Evolutionary conservation across 2,329 filamentous ascomycete species (phyloP).

Genomic region (Penicillium sp.): DNA sequence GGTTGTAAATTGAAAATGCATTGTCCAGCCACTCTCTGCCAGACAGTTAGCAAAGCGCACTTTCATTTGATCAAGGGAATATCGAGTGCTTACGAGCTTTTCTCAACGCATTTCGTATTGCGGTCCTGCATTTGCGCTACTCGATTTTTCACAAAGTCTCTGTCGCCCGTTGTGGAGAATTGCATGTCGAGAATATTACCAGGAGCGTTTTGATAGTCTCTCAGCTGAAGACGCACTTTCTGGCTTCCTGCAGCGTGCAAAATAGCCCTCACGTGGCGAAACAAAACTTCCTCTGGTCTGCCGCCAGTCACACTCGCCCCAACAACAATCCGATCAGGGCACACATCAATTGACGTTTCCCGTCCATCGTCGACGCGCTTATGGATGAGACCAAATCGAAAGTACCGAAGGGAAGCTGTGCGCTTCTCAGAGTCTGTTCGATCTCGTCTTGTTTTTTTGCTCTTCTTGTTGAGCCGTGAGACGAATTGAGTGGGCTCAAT

Average conservation of each 20-base stretch:
- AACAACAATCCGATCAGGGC: slow-evolving; percentile 10
- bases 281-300: slow-evolving; percentile 8
- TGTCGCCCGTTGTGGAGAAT: slow-evolving; percentile 13
- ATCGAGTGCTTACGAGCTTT: slow-evolving; percentile 17
- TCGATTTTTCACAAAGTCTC: neutral
- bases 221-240: slow-evolving; percentile 25
- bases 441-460: slow-evolving; percentile 10
- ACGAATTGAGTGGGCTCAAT: slow-evolving; percentile 28
- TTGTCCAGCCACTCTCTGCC: slow-evolving; percentile 31
- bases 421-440: neutral
- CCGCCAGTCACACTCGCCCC: neutral
- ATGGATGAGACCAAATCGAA: slow-evolving; percentile 19
- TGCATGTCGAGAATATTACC: slow-evolving; percentile 26
- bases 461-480: slow-evolving; percentile 8
- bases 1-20: slow-evolving; percentile 20
- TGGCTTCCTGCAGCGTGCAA: slow-evolving; percentile 4
- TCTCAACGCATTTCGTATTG: slow-evolving; percentile 17
- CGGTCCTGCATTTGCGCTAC: neutral
- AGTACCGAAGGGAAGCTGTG: slow-evolving; percentile 1
- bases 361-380: slow-evolving; percentile 5
- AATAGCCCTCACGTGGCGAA: slow-evolving; percentile 20
- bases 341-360: slow-evolving; percentile 12
- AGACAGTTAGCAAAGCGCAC: slow-evolving; percentile 5
- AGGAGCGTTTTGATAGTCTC: slow-evolving; percentile 12
- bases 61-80: neutral